Conservation (phyloP, 495 filamentous ascomycete species). For the Aspergillus haitiensis region DNA sequence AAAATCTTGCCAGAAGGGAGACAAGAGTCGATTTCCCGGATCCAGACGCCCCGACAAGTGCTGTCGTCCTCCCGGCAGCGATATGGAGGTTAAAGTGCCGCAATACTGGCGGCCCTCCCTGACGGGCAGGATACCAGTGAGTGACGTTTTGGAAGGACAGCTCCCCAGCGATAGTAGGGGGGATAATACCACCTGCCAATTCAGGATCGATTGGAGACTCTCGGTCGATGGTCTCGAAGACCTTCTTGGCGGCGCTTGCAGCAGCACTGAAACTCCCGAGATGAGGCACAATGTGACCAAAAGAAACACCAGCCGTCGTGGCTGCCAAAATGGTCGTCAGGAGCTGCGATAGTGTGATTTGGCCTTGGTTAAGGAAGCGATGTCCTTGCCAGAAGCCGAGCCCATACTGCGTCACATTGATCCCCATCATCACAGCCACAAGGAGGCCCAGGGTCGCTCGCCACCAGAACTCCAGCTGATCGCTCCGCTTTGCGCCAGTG, state of each 20-base stretch:
- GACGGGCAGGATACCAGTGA: slow-evolving; percentile 55
- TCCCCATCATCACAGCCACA: slow-evolving; percentile 12
- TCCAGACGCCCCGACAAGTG: slow-evolving; percentile 54
- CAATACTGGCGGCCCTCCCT: slow-evolving; percentile 34
- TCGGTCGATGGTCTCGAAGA: slow-evolving; percentile 42
- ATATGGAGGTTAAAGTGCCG: slow-evolving; percentile 38
- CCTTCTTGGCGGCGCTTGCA: slow-evolving; percentile 35
- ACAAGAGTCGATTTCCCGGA: slow-evolving; percentile 63
- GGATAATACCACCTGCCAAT: slow-evolving; percentile 27
- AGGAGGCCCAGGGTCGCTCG: slow-evolving; percentile 2
- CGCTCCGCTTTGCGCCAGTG: neutral
- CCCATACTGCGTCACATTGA: slow-evolving; percentile 15
- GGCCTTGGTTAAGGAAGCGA: slow-evolving; percentile 8
- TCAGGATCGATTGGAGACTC: slow-evolving; percentile 38
- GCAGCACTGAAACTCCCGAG: slow-evolving; percentile 38
- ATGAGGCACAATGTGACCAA: slow-evolving; percentile 33
- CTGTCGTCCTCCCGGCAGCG: slow-evolving; percentile 42
- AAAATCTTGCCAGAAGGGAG: slow-evolving; percentile 71
- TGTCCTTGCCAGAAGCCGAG: slow-evolving; percentile 26
- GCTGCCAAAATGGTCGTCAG: slow-evolving; percentile 16
- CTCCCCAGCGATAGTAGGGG: slow-evolving; percentile 31
- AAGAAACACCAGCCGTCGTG: slow-evolving; percentile 11
- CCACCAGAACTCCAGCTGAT: slow-evolving; percentile 1
- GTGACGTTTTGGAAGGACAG: slow-evolving; percentile 56
- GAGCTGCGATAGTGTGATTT: slow-evolving; percentile 15